Evolutionary conservation across 2,329 filamentous ascomycete genomes (phyloP).

Genomic region (Sphaerulina musiva): DNA sequence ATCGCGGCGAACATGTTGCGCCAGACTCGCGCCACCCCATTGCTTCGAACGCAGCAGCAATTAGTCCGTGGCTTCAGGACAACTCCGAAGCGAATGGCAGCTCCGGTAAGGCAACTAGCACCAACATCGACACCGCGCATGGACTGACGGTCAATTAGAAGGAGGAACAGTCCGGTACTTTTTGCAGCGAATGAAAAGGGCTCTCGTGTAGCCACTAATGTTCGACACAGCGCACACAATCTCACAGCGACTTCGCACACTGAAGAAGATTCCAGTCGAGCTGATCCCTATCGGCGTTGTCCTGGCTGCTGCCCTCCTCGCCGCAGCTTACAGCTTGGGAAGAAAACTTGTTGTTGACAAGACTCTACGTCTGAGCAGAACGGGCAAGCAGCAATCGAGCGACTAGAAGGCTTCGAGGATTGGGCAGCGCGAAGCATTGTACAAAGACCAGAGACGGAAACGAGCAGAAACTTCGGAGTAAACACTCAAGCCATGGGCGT

Average conservation of each 20-base stretch:
- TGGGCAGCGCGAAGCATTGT: slow-evolving; percentile 7
- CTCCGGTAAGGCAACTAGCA: slow-evolving; percentile 28
- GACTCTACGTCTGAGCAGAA: slow-evolving; percentile 79
- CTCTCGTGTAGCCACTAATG: background rate
- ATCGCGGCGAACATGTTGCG: slow-evolving; percentile 37
- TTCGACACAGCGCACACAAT: slow-evolving; percentile 76
- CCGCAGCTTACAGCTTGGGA: slow-evolving; percentile 72
- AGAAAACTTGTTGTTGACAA: slow-evolving; percentile 85
- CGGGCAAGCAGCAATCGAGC: slow-evolving; percentile 41
- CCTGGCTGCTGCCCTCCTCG: slow-evolving; percentile 66
- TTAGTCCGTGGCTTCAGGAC: slow-evolving; percentile 26
- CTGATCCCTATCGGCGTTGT: slow-evolving; percentile 89
- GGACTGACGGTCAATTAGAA: slow-evolving; percentile 44
- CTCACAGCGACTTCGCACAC: slow-evolving; percentile 84
- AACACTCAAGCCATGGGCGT: background rate
- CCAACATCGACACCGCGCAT: background rate
- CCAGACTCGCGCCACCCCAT: slow-evolving; percentile 35
- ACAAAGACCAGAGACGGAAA: slow-evolving; percentile 10
- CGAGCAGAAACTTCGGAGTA: slow-evolving; percentile 1
- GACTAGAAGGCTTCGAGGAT: slow-evolving; percentile 14
- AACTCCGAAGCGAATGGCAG: slow-evolving; percentile 28
- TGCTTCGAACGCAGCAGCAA: slow-evolving; percentile 27
- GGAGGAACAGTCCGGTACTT: slow-evolving; percentile 57
- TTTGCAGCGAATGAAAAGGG: background rate
- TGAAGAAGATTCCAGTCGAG: slow-evolving; percentile 88